A percentile compares a stretch with the other conserved stretches of the same genome.
These are phyloP conservation scores for Cladophialophora yegresii DNA, from an alignment of 2,329 filamentous ascomycete species.

Conservation along the genomic window DNA sequence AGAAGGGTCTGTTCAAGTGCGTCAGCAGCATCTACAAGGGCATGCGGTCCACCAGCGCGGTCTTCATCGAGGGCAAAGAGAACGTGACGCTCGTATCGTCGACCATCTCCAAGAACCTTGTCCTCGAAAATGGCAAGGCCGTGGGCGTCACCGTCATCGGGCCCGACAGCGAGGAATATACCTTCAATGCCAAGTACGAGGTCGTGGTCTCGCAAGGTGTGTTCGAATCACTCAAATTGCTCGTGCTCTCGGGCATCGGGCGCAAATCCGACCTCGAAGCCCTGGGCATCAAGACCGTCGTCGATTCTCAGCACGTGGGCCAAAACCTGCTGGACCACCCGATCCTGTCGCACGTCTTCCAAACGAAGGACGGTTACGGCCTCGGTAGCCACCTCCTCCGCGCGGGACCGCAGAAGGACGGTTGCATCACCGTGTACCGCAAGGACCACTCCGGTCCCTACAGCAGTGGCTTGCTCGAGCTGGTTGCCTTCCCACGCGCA, in stretches of 20 bases:
- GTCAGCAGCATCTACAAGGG: conserved; percentile 61
- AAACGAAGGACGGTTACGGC: conserved; percentile 47
- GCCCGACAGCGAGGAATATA: conserved; percentile 46
- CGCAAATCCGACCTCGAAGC: conserved; percentile 55
- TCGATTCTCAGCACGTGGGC: conserved; percentile 63
- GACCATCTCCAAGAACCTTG: conserved; percentile 55
- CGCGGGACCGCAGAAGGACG: conserved; percentile 41
- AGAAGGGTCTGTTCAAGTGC: conserved; percentile 57
- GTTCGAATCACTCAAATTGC: conserved; percentile 65
- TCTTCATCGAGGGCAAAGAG: conserved; percentile 56
- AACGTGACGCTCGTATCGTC: conserved; percentile 57
- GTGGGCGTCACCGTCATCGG: conserved; percentile 54
- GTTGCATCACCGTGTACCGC: conserved; percentile 42
- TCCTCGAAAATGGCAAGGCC: conserved; percentile 53
- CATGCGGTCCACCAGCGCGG: conserved; percentile 55
- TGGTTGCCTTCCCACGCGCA: conserved; percentile 61
- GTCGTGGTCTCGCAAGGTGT: conserved; percentile 55
- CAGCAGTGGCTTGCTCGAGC: conserved; percentile 49
- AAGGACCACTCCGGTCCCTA: conserved; percentile 47
- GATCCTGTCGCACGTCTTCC: conserved; percentile 46
- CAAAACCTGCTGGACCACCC: conserved; percentile 63
- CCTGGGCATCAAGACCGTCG: conserved; percentile 56
- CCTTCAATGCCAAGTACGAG: conserved; percentile 53
- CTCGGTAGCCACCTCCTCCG: conserved; percentile 46
- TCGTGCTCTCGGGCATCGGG: conserved; percentile 65